Conservation (phyloP, 73 alveolate genomes). For the Blepharisma japonicum region DNA sequence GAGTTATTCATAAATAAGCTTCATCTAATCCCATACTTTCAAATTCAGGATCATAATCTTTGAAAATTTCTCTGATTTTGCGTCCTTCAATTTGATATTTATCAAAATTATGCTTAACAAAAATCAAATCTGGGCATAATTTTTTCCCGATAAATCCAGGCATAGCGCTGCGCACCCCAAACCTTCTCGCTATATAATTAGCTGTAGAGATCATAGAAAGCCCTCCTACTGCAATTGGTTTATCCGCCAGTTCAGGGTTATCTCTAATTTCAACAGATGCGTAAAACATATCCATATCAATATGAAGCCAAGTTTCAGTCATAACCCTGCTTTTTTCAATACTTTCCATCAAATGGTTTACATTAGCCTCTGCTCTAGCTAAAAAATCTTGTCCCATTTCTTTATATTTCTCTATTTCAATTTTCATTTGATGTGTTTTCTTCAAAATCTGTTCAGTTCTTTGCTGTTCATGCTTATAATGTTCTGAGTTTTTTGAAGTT, state of each 20-base stretch:
- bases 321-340: slow-evolving; percentile 21
- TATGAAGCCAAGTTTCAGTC: slow-evolving; percentile 81
- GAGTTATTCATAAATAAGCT: slow-evolving; percentile 90
- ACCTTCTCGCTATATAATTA: slow-evolving; percentile 95
- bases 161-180: slow-evolving; percentile 97
- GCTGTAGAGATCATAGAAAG: slow-evolving; percentile 90
- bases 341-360: slow-evolving; percentile 27
- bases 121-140: slow-evolving; percentile 88
- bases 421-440: slow-evolving; percentile 46
- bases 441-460: slow-evolving; percentile 28
- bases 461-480: slow-evolving; percentile 57
- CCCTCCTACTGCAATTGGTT: slow-evolving; percentile 96
- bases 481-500: slow-evolving; percentile 68
- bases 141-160: slow-evolving; percentile 95
- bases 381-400: slow-evolving; percentile 38
- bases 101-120: slow-evolving; percentile 65
- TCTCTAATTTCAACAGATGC: slow-evolving; percentile 97
- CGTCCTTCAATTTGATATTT: slow-evolving; percentile 70
- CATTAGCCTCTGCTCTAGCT: slow-evolving; percentile 30
- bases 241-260: slow-evolving; percentile 81
- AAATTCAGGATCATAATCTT: slow-evolving; percentile 77
- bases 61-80: slow-evolving; percentile 46
- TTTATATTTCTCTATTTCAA: slow-evolving; percentile 39
- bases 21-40: slow-evolving; percentile 97
- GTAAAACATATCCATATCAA: slow-evolving; percentile 99